Evolutionary conservation across 352 stramenopile species (phyloP), one percentile per base, ranked within the genome.

Genomic region (Globisporangium okanoganense): DNA sequence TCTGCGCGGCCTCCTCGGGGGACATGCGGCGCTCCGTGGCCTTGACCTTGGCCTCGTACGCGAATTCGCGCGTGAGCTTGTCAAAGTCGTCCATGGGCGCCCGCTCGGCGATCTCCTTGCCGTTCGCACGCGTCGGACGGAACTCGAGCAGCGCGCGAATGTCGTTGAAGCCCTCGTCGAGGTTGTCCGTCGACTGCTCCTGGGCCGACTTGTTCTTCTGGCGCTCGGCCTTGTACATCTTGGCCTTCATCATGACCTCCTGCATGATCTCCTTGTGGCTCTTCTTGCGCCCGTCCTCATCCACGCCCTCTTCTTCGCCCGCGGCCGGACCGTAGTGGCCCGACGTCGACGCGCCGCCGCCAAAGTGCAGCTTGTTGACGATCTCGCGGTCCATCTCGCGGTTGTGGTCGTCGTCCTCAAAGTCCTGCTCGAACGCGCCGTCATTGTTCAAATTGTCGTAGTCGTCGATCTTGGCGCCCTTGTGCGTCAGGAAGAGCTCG

Each of bases 11-110:
- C 65, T 99, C 96, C 70, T 99, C 96, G 0, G 89, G 82, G 31
- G 93, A 98, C 82, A 98, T 95, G 0, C 90, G 96, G 22, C 96
- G 85, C 71, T 99, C 95, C 18, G 88, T 97, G 5, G 96, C 95
- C 52, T 96, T 90, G 0, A 88, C 88, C 70, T 97, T 97, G n/a
- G 81, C 79, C 55, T 98, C 92, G 63, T 97, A 97, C 72, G 85
- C 82, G 27, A 95, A 76, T 64, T 92, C 81, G 8, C 74, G 71
- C 52, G 89, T 89, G 9, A 92, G 70, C 47, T 85, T 86, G 52
- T 95, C 87, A 55, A 97, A 97, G 31, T 93, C 84, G 47, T 97
- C 90, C 69, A 91, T 79, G 8, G 72, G 71, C 1, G 87, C 72
- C 52, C 89, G 95, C 6, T 94, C 72, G 24, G 87, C 35, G 13